Base-by-base conservation (phyloP, 441 rosid species). In the California macrophylla region DNA sequence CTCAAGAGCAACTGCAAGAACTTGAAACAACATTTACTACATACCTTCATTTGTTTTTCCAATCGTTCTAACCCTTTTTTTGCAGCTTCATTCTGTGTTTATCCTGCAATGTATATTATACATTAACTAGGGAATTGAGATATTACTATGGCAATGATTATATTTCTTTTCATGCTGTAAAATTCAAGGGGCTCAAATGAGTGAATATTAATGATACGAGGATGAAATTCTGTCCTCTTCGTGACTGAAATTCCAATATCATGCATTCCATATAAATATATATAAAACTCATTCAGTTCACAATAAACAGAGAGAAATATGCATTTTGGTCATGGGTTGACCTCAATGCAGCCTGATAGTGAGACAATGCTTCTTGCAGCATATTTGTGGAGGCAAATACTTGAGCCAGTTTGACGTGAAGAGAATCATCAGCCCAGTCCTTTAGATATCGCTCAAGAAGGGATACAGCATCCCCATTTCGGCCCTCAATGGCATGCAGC, bases 361-460 rank as follows among this genome's bases (percentile, higher is more conserved):
- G 98, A 23, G 96, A 80, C 76, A 91, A 81, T 34, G 98, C 76
- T 67, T 94, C 98, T 74, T 85, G 92, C 66, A 91, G 84, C 92
- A 82, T 84, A 85, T 85, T 85, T 63, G 96, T 92, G 16, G 90
- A 86, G 26, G 97, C 88, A 84, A 87, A 90, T 47, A 93, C 96
- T 87, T 93, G 96, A 80, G 98, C 97, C 80, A 93, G 72, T 83
- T 91, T 94, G 71, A 91, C 94, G 74, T 94, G 98, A 81, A 91
- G 96, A 72, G 96, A 91, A 67, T 91, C 98, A 77, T 94, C 99
- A 74, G 94, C 91, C 98, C 98, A 94, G 69, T 92, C 97, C 84
- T 94, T 89, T 32, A 94, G 91, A 81, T 91, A 94, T 32, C 94
- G 82, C 81, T 94, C 91, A 13, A 94, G 98, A 71, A 94, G 82